These are phyloP conservation scores for Streptanthus diversifolius DNA, from an alignment of 345 rosid species.

Conservation along the genomic window DNA sequence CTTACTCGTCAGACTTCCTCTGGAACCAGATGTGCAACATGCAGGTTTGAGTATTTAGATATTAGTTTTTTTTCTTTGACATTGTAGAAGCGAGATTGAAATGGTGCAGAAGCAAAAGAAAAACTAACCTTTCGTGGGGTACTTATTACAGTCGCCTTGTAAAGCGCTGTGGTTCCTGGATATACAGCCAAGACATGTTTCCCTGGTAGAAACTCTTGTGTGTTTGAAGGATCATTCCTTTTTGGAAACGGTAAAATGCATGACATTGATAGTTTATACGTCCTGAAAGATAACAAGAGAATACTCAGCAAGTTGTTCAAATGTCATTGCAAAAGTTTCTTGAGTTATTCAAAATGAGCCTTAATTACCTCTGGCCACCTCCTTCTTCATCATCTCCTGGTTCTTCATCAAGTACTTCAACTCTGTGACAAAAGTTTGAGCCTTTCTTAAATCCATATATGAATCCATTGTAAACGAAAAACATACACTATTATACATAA, in stretches of 20 bases:
- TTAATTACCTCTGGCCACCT: slow-evolving; percentile 61
- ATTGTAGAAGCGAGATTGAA: slow-evolving; percentile 43
- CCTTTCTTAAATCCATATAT: neutral
- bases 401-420: slow-evolving; percentile 93
- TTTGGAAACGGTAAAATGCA: slow-evolving; percentile 81
- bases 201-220: slow-evolving; percentile 62
- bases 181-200: slow-evolving; percentile 94
- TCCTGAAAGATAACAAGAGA: slow-evolving; percentile 43
- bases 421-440: slow-evolving; percentile 42
- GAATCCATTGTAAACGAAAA: neutral
- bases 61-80: slow-evolving; percentile 7
- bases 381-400: slow-evolving; percentile 96
- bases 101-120: slow-evolving; percentile 60
- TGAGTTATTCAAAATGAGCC: neutral
- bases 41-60: neutral
- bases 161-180: slow-evolving; percentile 96
- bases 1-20: slow-evolving; percentile 95
- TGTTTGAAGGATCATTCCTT: slow-evolving; percentile 54
- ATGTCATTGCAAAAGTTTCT: neutral
- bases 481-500: neutral
- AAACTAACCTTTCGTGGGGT: slow-evolving; percentile 67
- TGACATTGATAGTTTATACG: slow-evolving; percentile 78
- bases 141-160: slow-evolving; percentile 85
- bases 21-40: slow-evolving; percentile 39
- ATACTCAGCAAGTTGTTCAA: neutral